Evolutionary conservation across 306 rosid genomes (phyloP).

Genomic region (Quercus alba): DNA sequence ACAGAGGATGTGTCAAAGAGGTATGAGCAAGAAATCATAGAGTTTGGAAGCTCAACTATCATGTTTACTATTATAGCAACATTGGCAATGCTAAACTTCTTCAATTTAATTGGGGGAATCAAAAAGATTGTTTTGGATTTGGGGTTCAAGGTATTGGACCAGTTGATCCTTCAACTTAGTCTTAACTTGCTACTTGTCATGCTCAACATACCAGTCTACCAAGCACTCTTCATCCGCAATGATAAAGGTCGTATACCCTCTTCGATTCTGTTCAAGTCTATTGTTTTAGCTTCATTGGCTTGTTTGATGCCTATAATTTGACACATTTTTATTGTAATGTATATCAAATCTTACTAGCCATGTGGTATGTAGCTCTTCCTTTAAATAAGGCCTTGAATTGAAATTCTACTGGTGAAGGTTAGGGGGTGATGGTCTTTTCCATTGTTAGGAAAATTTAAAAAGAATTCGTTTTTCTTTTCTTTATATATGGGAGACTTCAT

Average conservation of each 20-base stretch:
- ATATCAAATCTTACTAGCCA: no score
- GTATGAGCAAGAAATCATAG: constrained; percentile 49
- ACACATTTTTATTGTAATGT: no score
- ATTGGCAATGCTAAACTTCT: constrained; percentile 49
- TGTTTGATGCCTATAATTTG: constrained; percentile 9
- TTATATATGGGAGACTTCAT: no score
- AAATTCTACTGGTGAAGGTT: no score
- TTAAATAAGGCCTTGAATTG: no score
- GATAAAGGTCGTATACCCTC: constrained; percentile 49
- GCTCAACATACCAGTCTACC: constrained; percentile 33
- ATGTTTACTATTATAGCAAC: constrained; percentile 46
- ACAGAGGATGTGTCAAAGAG: constrained; percentile 43
- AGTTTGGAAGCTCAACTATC: constrained; percentile 56
- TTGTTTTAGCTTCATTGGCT: constrained; percentile 33
- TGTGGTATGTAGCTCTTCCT: no score
- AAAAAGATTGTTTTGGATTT: constrained; percentile 21
- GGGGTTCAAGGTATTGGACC: neutral
- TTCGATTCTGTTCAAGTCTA: constrained; percentile 41
- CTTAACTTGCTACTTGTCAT: constrained; percentile 12
- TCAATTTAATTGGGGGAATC: constrained; percentile 37
- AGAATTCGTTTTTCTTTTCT: no score
- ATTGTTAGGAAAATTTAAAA: no score
- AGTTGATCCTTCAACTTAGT: constrained; percentile 20
- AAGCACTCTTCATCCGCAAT: constrained; percentile 56
- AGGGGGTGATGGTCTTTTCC: no score